Evolutionary conservation across 2,329 filamentous ascomycete genomes (phyloP), one percentile per base, ranked within the genome.

Genomic region (Fusarium pseudocircinatum): DNA sequence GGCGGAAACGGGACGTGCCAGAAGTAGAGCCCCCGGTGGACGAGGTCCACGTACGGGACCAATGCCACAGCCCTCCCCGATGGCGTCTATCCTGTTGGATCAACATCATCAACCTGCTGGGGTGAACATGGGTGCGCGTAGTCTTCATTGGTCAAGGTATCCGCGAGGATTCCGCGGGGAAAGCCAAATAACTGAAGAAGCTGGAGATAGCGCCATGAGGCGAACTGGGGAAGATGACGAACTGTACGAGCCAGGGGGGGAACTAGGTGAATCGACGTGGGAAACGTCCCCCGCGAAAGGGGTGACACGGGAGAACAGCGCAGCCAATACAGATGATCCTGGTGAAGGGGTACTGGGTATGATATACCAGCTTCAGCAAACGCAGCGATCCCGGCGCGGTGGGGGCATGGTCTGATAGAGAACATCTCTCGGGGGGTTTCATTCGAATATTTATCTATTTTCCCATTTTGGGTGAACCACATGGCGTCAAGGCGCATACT

Each of bases 11-110:
- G 84, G 90, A 63, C 83, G 83, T 70, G 80, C 81, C 42, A 83
- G 83, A 67, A 85, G 80, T 67, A 83, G 85, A 46, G 82, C 80
- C 12, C 79, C 82, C 7, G 80, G 78, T 8, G 77, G 80, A 36
- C 78, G 81, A 32, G 79, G 72, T 30, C 58, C 75, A 22, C 74
- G 75, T 28, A 36, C 63, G 28, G 84, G 86, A 54, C 78, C 80
- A 6, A 81, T 87, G 60, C 82, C 85, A n/a, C 83, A 85, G 56
- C 84, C 88, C 9, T 93, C 91, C 15, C 92, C 92, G 9, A 91
- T 93, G 87, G 89, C 90, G 24, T 94, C 92, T 3, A 89, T 93
- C 73, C 85, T 95, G 4, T 85, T 95, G 5, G 93, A 95, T 81
- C 90, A 92, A 6, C 92, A 93, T 78, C 91, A 95, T 69, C 92